These are phyloP conservation scores for grape (Vitis vinifera) DNA, from an alignment of 164 flowering plant genomes.

Conservation along the genomic window DNA sequence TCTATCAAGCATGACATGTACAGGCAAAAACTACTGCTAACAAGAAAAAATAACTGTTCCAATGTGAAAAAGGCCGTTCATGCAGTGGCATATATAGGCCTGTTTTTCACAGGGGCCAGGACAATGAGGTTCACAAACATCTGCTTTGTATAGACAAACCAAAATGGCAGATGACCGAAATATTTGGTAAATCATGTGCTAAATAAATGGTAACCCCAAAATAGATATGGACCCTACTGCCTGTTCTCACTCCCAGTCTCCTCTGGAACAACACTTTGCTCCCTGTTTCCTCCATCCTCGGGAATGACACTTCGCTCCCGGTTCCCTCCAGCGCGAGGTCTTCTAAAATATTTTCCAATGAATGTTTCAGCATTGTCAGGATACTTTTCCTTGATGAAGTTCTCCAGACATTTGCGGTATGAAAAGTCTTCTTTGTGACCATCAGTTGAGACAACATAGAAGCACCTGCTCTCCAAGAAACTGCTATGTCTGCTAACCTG, in stretches of 20 bases:
- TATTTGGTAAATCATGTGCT: neutral
- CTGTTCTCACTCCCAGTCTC: neutral
- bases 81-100: too few relatives aligned
- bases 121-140: conserved; percentile 2
- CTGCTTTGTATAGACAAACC: conserved; percentile 12
- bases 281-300: neutral
- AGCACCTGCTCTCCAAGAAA: conserved; percentile 69
- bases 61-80: too few relatives aligned
- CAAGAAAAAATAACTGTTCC: too few relatives aligned
- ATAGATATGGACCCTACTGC: neutral
- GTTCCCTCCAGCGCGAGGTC: conserved; percentile 16
- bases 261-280: neutral
- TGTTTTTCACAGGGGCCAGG: too few relatives aligned
- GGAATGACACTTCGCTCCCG: conserved; percentile 13
- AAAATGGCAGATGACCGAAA: conserved; percentile 9
- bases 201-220: too few relatives aligned
- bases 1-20: too few relatives aligned
- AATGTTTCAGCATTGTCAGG: conserved; percentile 64
- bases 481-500: conserved; percentile 65
- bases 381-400: conserved; percentile 52
- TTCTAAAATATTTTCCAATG: conserved; percentile 56
- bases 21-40: too few relatives aligned
- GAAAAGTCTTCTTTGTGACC: conserved; percentile 70
- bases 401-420: conserved; percentile 68
- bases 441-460: conserved; percentile 60